Conservation (phyloP, 2,329 filamentous ascomycete species). For the Pseudocercospora vitis region DNA sequence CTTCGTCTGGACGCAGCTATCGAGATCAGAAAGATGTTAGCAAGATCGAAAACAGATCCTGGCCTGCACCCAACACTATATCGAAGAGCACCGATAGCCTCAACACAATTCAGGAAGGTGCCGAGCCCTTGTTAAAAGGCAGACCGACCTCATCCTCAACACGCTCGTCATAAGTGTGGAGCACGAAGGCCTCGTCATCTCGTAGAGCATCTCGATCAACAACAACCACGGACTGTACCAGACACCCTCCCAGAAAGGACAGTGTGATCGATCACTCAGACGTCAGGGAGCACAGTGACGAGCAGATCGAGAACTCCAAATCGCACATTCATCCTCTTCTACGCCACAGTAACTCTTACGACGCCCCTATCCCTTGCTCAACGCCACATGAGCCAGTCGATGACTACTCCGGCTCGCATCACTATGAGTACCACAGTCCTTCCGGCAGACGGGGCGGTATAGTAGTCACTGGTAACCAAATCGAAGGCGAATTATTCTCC, state of each 20-base stretch:
- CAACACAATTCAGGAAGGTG: not conserved
- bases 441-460: not conserved
- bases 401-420: not conserved
- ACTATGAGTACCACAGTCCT: not conserved
- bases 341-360: not conserved
- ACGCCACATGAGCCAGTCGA: not conserved
- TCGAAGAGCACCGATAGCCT: not conserved
- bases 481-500: not conserved
- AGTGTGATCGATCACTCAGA: conserved; percentile 1
- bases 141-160: conserved; percentile 3
- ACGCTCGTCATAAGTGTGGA: not conserved
- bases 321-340: not conserved
- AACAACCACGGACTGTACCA: conserved; percentile 1
- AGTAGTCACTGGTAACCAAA: not conserved
- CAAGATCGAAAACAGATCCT: conserved; percentile 2
- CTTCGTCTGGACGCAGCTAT: not conserved
- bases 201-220: conserved; percentile 6
- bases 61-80: not conserved
- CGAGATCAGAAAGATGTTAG: conserved; percentile 4
- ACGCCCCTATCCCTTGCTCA: not conserved
- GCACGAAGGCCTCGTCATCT: not conserved
- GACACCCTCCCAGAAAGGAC: not conserved
- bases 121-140: not conserved
- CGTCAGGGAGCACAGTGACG: not conserved
- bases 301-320: not conserved